Conservation (phyloP, 2,329 filamentous ascomycete species). For the Polytolypa hystricis region DNA sequence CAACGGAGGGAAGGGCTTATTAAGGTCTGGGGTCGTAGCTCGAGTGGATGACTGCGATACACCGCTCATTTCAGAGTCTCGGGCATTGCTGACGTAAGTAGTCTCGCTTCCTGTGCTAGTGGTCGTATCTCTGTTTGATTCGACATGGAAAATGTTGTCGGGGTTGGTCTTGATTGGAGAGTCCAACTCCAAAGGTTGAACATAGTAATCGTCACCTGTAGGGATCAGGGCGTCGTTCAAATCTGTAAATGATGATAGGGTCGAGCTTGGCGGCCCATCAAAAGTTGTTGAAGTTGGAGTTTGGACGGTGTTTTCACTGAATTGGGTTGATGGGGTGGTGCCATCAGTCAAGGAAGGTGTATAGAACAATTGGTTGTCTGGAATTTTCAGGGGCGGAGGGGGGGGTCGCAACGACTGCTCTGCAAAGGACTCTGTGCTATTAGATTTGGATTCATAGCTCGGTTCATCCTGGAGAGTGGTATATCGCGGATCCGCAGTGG, state of each 20-base stretch:
- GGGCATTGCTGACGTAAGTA: conserved; percentile 60
- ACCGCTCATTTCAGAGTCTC: conserved; percentile 70
- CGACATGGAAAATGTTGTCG: conserved; percentile 41
- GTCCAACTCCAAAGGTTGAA: too few species aligned
- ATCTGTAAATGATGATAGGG: conserved; percentile 10
- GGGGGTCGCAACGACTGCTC: conserved; percentile 25
- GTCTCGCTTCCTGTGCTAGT: conserved; percentile 69
- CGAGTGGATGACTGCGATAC: conserved; percentile 74
- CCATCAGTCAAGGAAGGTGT: conserved; percentile 28
- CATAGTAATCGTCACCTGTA: too few species aligned
- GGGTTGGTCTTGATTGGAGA: conserved; percentile 23
- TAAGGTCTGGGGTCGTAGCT: conserved; percentile 72
- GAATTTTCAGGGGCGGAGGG: conserved; percentile 37
- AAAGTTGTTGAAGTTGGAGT: conserved; percentile 21
- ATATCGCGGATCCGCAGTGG: background rate
- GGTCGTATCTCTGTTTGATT: conserved; percentile 55
- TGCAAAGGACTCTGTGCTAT: too few species aligned
- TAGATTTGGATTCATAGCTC: too few species aligned
- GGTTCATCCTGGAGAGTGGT: background rate
- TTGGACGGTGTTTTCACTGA: conserved; percentile 24
- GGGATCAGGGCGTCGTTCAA: conserved; percentile 13
- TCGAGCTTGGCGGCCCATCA: conserved; percentile 12
- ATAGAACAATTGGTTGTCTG: conserved; percentile 23
- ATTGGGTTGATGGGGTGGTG: conserved; percentile 27
- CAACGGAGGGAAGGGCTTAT: conserved; percentile 43